These are phyloP conservation scores for Ramichloridium luteum DNA, from an alignment of 2,329 filamentous ascomycete species.

Conservation along the genomic window DNA sequence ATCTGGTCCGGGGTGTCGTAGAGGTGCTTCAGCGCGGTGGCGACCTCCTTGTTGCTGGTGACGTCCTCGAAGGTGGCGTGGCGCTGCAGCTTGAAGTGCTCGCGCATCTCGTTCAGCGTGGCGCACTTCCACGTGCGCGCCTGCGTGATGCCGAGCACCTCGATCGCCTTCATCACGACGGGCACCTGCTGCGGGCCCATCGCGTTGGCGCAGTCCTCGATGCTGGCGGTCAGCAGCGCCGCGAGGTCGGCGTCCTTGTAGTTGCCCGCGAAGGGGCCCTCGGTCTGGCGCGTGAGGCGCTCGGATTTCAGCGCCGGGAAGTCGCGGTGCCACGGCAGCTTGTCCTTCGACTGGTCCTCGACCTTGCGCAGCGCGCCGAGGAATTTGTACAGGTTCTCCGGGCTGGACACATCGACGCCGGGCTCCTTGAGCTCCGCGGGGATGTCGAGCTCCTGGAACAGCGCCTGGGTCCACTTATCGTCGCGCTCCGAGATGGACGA, in stretches of 20 bases:
- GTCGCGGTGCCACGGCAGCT: slow-evolving; percentile 21
- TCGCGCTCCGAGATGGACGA: slow-evolving; percentile 32
- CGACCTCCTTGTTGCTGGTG: slow-evolving; percentile 45
- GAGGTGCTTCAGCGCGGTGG: slow-evolving; percentile 43
- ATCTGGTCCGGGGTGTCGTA: slow-evolving; percentile 55
- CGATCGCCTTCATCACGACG: slow-evolving; percentile 46
- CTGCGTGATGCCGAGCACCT: slow-evolving; percentile 51
- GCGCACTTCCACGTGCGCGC: slow-evolving; percentile 49
- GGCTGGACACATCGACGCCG: slow-evolving; percentile 15
- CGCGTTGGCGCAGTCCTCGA: slow-evolving; percentile 48
- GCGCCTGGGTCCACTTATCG: slow-evolving; percentile 33
- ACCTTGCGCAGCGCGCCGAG: slow-evolving; percentile 19
- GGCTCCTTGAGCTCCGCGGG: slow-evolving; percentile 2
- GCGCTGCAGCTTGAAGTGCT: slow-evolving; percentile 48
- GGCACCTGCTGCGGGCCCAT: slow-evolving; percentile 51
- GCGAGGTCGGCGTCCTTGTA: slow-evolving; percentile 49
- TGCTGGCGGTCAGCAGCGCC: slow-evolving; percentile 42
- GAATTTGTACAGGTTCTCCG: slow-evolving; percentile 20
- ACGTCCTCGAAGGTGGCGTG: slow-evolving; percentile 48
- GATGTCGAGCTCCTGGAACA: slow-evolving; percentile 25
- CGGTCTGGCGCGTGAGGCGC: slow-evolving; percentile 17
- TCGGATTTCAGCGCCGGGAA: slow-evolving; percentile 23
- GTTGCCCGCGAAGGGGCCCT: slow-evolving; percentile 33
- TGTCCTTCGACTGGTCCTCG: slow-evolving; percentile 18
- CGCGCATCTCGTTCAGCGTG: slow-evolving; percentile 52